Base-by-base conservation (phyloP, 108 stramenopile species). In the Discostella stelligeroides region DNA sequence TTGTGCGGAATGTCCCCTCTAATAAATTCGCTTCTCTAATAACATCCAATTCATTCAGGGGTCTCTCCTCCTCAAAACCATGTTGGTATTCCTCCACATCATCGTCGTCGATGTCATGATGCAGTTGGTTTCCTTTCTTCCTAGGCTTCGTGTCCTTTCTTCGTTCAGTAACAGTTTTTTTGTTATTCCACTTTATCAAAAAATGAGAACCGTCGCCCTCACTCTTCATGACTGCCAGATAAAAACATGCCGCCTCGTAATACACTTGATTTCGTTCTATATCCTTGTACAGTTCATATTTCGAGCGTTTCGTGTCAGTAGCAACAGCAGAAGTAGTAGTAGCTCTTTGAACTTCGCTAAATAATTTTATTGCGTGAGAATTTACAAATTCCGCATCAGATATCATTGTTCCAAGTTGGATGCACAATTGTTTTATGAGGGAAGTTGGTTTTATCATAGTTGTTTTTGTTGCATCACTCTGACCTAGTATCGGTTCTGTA, bases 181-280 rank as follows among this genome's bases (percentile, higher is more conserved):
- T 53, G 9, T 54, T 49, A 38, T 21, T 12, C 53, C 42, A 23
- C 30, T 72, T 62, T 24, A 59, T 56, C 18, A 43, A 14, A 6
- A 24, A 25, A 1, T 39, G 25, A 29, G 51, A 50, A 62, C 55
- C 24, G 54, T 60, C 50, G 3, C 78, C 70, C 56, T 79, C 78
- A 15, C 65, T 61, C 66, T 67, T 67, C 59, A 67, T 71, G 34
- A 79, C 75, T 11, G 83, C 79, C 10, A 86, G 29, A 49, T 66
- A 87, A 63, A 87, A 85, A 48, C 88, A 90, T 2, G 75, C 86
- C 0, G 86, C 85, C 49, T 90, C 88, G 61, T 90, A 90, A 39
- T 65, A 81, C 1, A 50, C 21, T 40, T 39, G 51, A 54, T 77
- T 48, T 11, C 77, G 64, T 15, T 56, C 43, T 34, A 87, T 66